Percentiles rank a stretch among this genome's conserved stretches.
phyloP scores from a whole-genome alignment of 2,329 filamentous ascomycete species.

The Exophiala lecanii-corni region DNA sequence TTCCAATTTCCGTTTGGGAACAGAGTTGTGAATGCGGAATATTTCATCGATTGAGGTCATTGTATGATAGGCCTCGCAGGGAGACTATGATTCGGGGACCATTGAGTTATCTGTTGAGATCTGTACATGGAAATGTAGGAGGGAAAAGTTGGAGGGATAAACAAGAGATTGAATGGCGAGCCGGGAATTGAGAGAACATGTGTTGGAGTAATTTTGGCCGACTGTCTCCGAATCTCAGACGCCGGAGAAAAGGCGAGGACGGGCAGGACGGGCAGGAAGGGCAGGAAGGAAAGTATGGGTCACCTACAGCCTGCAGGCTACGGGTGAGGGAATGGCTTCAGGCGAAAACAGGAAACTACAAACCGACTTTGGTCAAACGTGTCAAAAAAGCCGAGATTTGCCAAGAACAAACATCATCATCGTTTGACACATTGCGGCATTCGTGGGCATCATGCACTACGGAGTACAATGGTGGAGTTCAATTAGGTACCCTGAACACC shows the following conservation, averaged over 20 bases:
- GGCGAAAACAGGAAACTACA: too few relatives aligned
- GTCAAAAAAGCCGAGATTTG: too few relatives aligned
- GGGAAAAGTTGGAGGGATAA: not conserved
- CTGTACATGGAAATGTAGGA: not conserved
- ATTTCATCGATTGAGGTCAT: slow-evolving; percentile 25
- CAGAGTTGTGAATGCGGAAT: slow-evolving; percentile 21
- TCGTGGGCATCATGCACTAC: too few relatives aligned
- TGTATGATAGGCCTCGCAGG: not conserved
- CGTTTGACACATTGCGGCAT: too few relatives aligned
- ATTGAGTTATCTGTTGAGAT: not conserved
- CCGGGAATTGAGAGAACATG: not conserved
- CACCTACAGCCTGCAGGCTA: too few relatives aligned
- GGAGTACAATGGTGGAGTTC: too few relatives aligned
- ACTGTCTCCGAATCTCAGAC: not conserved
- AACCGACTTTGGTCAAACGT: too few relatives aligned
- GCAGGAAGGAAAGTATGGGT: not conserved
- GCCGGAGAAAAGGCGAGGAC: not conserved
- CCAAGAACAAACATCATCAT: too few relatives aligned
- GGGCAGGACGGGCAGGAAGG: not conserved
- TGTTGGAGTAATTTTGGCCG: slow-evolving; percentile 5
- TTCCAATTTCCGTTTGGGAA: slow-evolving; percentile 25
- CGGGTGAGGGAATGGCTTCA: too few relatives aligned
- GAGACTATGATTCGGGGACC: not conserved
- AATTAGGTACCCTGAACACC: too few relatives aligned
- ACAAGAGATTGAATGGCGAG: not conserved